Percentiles rank a stretch among this genome's conserved stretches.
These are phyloP conservation scores for Rhizopogon vulgaris DNA, from an alignment of 768 basidiomycete genomes.

Conservation along the genomic window DNA sequence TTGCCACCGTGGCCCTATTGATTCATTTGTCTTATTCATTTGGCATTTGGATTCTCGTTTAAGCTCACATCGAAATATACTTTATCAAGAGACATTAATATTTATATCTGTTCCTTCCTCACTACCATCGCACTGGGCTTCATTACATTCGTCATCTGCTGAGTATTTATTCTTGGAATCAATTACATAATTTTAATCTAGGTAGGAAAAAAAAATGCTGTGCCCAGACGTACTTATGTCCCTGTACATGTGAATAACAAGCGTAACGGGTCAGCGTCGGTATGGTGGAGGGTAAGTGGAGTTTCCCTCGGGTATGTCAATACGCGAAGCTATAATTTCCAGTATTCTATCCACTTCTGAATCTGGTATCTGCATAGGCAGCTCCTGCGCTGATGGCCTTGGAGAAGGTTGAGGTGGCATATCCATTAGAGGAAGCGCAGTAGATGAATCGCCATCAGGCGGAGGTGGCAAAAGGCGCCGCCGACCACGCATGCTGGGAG, in stretches of 20 bases:
- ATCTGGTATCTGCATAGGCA: constrained; percentile 1
- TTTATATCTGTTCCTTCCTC: constrained; percentile 12
- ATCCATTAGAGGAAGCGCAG: background rate
- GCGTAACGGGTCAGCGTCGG: background rate
- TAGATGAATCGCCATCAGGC: background rate
- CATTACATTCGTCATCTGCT: background rate
- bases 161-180: background rate
- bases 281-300: constrained; percentile 1
- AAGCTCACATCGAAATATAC: constrained; percentile 18
- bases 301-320: background rate
- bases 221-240: background rate
- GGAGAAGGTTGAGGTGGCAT: background rate
- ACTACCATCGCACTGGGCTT: background rate
- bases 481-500: background rate
- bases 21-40: background rate
- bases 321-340: constrained; percentile 4
- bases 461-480: background rate
- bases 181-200: background rate
- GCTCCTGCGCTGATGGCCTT: background rate
- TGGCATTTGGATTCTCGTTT: constrained; percentile 5
- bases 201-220: background rate
- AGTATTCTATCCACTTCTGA: constrained; percentile 5
- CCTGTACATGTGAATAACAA: background rate
- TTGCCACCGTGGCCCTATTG: constrained; percentile 2
- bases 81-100: constrained; percentile 8